Evolutionary conservation across 2,329 filamentous ascomycete species (phyloP).

Genomic region (Aspergillus vadensis): DNA sequence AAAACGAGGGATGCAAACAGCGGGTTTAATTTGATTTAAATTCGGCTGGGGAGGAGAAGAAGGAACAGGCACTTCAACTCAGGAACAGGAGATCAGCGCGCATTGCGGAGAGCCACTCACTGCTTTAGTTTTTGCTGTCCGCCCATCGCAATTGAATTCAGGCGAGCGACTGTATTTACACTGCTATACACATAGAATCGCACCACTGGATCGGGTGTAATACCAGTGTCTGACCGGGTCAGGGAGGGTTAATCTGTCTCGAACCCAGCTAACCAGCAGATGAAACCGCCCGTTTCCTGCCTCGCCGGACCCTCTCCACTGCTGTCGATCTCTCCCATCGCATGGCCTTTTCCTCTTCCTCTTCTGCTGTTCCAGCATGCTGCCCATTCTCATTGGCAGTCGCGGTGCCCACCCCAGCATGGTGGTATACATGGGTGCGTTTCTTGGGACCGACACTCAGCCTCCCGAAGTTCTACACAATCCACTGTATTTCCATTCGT

Average conservation of each 20-base stretch:
- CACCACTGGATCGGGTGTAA: not conserved
- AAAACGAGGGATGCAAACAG: not conserved
- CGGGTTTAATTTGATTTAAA: not conserved
- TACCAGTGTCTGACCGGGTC: not conserved
- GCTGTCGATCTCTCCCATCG: constrained; percentile 3
- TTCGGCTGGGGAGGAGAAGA: not conserved
- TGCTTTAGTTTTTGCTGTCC: not conserved
- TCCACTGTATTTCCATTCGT: not conserved
- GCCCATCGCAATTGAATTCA: constrained; percentile 2
- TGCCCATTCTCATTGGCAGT: constrained; percentile 9
- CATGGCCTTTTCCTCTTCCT: not conserved
- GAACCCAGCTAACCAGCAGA: not conserved
- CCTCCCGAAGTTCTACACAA: not conserved
- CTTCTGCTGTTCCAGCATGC: not conserved
- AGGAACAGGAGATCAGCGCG: constrained; percentile 4
- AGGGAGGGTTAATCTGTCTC: not conserved
- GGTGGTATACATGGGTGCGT: not conserved
- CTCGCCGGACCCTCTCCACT: constrained; percentile 7
- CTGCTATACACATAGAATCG: not conserved
- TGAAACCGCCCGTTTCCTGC: constrained; percentile 6
- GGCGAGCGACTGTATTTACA: not conserved
- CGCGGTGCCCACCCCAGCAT: constrained; percentile 8
- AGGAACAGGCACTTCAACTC: not conserved
- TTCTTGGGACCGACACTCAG: not conserved
- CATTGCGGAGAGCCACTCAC: constrained; percentile 1